These are phyloP conservation scores for Neurospora hispaniola DNA, from an alignment of 495 filamentous ascomycete genomes.

Conservation along the genomic window DNA sequence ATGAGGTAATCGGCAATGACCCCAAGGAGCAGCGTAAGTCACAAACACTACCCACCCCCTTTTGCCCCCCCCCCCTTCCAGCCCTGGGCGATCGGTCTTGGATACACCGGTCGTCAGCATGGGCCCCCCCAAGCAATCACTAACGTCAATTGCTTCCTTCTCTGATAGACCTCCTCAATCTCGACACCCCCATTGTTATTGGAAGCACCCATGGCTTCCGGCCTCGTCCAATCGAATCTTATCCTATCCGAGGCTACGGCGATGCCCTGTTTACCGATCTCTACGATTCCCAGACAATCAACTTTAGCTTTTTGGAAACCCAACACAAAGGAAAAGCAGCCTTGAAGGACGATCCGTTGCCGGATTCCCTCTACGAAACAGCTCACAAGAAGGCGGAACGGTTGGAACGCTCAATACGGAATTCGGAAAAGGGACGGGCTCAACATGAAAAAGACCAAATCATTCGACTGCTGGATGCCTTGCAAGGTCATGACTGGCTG, in stretches of 20 bases:
- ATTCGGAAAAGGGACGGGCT: constrained; percentile 83
- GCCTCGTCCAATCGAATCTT: constrained; percentile 12
- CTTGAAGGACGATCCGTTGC: constrained; percentile 51
- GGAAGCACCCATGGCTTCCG: constrained; percentile 25
- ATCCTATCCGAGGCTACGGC: constrained; percentile 36
- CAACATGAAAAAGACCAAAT: constrained; percentile 87
- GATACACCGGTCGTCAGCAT: constrained; percentile 11
- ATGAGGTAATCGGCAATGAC: constrained; percentile 77
- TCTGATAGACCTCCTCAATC: constrained; percentile 43
- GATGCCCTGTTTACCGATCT: constrained; percentile 37
- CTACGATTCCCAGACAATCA: constrained; percentile 42
- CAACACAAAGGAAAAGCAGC: constrained; percentile 23
- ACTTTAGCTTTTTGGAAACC: constrained; percentile 43
- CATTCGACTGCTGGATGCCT: constrained; percentile 72
- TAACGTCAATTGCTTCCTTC: constrained; percentile 11
- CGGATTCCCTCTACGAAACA: constrained; percentile 54
- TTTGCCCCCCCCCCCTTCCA: background rate
- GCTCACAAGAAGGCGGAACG: constrained; percentile 70
- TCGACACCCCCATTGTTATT: constrained; percentile 51
- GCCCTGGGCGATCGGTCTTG: background rate
- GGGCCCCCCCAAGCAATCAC: constrained; percentile 34
- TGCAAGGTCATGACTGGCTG: constrained; percentile 89
- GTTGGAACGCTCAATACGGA: constrained; percentile 86
- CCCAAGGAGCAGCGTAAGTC: constrained; percentile 62
- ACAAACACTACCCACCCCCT: constrained; percentile 2